Evolutionary conservation across 352 stramenopile species (phyloP), one percentile per base, ranked within the genome.

Genomic region (Pythium sp.): DNA sequence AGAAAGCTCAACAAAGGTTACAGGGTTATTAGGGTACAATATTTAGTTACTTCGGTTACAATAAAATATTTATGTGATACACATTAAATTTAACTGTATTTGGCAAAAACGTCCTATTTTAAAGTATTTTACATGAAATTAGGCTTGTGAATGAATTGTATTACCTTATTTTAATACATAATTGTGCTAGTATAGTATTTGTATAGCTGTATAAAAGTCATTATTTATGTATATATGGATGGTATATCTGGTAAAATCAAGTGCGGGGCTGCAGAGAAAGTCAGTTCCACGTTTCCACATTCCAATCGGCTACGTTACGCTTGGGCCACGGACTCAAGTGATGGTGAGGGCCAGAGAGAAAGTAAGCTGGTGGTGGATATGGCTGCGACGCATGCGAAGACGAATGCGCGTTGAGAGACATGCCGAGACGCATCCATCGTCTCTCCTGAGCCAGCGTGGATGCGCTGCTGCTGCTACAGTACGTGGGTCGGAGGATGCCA

Each of bases 331-430:
- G 43, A 24, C 43, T 22, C 18, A 51, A 51, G 43, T 24, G 18
- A 24, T 51, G 43, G 24, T 51, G 43, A 46, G 38, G 18, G 41
- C 15, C 41, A 49, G 34, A 38, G 34, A 12, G 34, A 36, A 9
- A 6, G 30, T 4, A 51, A 51, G 30, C 32, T 62, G 32, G 15
- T 46, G 14, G 38, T 62, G 56, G 32, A 62, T 62, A 46, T 62
- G n/a, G 18, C 43, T 51, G 18, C 43, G 43, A 51, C 18, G 43
- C 18, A 51, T 20, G 43, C 43, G 43, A 49, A 49, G 5, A 47
- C 14, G 14, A 20, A 49, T 22, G n/a, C 15, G 43, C 43, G 43
- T 24, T 24, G 43, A 51, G 56, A 36, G 56, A 62, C 56, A 62
- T 30, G 56, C 56, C 14, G 56, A 32, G 41, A 49, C 41, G 41